phyloP scores from a whole-genome alignment of 257 asterid genomes.

The Forsythia viridissima region DNA sequence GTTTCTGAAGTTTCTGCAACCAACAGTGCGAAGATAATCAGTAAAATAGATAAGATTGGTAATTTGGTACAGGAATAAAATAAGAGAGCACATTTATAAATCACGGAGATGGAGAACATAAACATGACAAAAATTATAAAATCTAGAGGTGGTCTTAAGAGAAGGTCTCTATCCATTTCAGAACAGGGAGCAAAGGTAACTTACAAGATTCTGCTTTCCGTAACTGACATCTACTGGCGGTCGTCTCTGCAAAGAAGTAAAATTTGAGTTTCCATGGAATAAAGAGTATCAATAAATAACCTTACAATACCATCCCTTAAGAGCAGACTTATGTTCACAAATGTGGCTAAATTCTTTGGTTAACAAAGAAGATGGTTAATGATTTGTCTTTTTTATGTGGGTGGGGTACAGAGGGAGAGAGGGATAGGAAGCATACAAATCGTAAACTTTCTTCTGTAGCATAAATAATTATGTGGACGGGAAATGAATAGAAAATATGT shows the following conservation, averaged over 20 bases:
- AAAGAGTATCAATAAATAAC: neutral
- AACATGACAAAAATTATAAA: neutral
- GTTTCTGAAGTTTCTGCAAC: conserved; percentile 92
- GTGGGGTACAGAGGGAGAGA: neutral
- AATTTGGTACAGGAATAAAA: conserved; percentile 1
- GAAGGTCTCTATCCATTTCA: neutral
- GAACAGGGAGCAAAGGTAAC: conserved; percentile 33
- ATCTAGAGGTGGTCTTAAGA: conserved; percentile 8
- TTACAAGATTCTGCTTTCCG: conserved; percentile 74
- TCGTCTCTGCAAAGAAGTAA: conserved; percentile 63
- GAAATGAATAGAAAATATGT: neutral
- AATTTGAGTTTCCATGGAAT: conserved; percentile 8
- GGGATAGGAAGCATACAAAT: neutral
- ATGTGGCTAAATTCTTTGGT: neutral
- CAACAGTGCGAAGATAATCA: conserved; percentile 24
- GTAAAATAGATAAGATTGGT: conserved; percentile 6
- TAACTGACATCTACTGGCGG: conserved; percentile 60
- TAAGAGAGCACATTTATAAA: neutral
- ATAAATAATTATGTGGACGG: neutral
- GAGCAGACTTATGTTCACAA: neutral
- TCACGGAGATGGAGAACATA: neutral
- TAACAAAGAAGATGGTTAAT: conserved; percentile 1
- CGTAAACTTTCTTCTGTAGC: neutral
- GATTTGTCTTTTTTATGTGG: neutral
- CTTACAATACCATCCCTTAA: neutral